Evolutionary conservation across 2,329 filamentous ascomycete species (phyloP), one percentile per base, ranked within the genome.

Genomic region (Fusarium domesticum): DNA sequence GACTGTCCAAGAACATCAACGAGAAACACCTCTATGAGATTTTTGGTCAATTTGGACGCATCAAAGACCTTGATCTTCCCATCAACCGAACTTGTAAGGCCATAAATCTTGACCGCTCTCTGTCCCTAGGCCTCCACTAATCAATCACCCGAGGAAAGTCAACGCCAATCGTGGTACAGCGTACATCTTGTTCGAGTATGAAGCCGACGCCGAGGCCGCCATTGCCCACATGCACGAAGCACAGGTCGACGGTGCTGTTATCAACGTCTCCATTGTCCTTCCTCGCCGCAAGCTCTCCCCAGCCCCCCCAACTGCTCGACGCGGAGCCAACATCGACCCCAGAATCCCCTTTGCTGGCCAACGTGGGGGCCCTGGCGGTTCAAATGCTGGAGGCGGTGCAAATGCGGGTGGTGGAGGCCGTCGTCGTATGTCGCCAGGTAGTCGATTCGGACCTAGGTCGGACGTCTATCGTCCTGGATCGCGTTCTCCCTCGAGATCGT

Each of bases 181-280:
- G 23, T 97, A 96, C 66, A 90, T 97, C 51, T 76, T 96, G 33
- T 98, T 86, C 68, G 74, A 82, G 42, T 77, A 85, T 54, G 81
- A 90, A 53, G 75, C 80, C 38, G 86, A 92, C 52, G 92, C 93
- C 18, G 89, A 96, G 68, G 76, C 83, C 12, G 93, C 93, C 19
- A 95, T 96, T 57, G 83, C 91, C 15, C 88, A 95, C 64, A 97
- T 98, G 93, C 93, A 98, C 67, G 93, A 98, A 70, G 89, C 88
- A n/a, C 88, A 95, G 62, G 72, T 96, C 19, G 91, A 96, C 66
- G 90, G 90, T 39, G 81, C 84, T 17, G 76, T 83, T 31, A 84
- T 96, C 61, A 86, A 85, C 60, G 91, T 96, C 37, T 93, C 88
- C 35, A 93, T 96, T 54, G 89, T 96, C 18, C 75, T 95, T 28